Conservation (phyloP, 768 basidiomycete species). For the Botryobasidium botryosum region DNA sequence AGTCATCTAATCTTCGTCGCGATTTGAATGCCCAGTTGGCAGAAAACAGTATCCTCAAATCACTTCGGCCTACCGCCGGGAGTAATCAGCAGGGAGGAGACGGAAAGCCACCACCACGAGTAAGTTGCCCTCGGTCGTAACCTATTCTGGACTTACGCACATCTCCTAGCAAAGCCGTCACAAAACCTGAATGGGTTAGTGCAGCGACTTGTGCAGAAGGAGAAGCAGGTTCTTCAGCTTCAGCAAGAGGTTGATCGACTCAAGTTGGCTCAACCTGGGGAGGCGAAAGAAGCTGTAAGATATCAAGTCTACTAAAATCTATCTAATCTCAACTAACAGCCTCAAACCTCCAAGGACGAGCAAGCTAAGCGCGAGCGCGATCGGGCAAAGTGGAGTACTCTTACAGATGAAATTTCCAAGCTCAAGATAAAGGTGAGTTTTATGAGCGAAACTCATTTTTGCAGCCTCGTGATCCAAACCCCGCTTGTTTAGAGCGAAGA, state of each 20-base stretch:
- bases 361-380: constrained; percentile 62
- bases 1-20: background rate
- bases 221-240: constrained; percentile 64
- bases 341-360: constrained; percentile 36
- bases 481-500: constrained; percentile 31
- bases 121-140: background rate
- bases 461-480: background rate
- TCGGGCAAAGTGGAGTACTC: constrained; percentile 46
- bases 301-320: background rate
- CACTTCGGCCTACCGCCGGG: background rate
- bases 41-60: background rate
- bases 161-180: constrained; percentile 7
- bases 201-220: constrained; percentile 67
- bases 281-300: constrained; percentile 42
- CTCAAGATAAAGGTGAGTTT: constrained; percentile 46
- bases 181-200: constrained; percentile 58
- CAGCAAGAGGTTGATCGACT: constrained; percentile 52
- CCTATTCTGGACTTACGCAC: background rate
- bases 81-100: background rate
- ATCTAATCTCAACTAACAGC: background rate
- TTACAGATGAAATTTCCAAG: constrained; percentile 58
- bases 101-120: background rate
- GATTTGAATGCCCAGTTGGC: background rate
- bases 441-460: background rate
- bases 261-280: constrained; percentile 38